A percentile compares a stretch with the other conserved stretches of the same genome.
phyloP scores from a whole-genome alignment of 75 land plant species.

The Pinus tabuliformis region DNA sequence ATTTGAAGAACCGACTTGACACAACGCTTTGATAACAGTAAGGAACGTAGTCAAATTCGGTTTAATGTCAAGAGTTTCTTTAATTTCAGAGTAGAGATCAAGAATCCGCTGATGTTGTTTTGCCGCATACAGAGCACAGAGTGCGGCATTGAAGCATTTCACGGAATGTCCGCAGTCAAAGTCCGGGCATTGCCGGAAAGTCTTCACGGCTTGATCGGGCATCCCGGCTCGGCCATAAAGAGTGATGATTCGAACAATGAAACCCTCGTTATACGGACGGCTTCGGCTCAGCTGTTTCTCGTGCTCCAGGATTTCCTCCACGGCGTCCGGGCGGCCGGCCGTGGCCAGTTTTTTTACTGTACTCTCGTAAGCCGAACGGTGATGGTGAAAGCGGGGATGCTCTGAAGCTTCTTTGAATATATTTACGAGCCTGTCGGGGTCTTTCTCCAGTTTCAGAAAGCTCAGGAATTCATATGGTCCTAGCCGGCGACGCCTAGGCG shows the following conservation, averaged over 20 bases:
- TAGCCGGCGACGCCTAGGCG: background rate
- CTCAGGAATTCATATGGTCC: background rate
- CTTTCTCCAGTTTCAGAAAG: constrained; percentile 33
- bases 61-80: constrained; percentile 13
- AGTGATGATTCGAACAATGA: constrained; percentile 43
- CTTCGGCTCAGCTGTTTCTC: constrained; percentile 38
- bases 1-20: constrained; percentile 33
- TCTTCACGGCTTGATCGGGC: constrained; percentile 43
- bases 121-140: constrained; percentile 30
- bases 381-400: constrained; percentile 37
- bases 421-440: constrained; percentile 47
- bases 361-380: constrained; percentile 48
- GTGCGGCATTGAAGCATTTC: constrained; percentile 53
- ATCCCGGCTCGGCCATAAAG: constrained; percentile 60
- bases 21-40: constrained; percentile 38
- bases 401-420: constrained; percentile 40
- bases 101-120: constrained; percentile 15
- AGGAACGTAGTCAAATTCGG: constrained; percentile 36
- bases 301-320: constrained; percentile 52
- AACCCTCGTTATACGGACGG: constrained; percentile 34
- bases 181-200: constrained; percentile 44
- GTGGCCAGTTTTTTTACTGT: constrained; percentile 39
- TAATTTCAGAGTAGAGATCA: constrained; percentile 18
- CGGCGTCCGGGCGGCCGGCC: constrained; percentile 40
- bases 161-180: constrained; percentile 32